A percentile compares a stretch with the other conserved stretches of the same genome.
phyloP scores from a whole-genome alignment of 192 early-diverging fungal genomes.

The Linnemannia zychae region DNA sequence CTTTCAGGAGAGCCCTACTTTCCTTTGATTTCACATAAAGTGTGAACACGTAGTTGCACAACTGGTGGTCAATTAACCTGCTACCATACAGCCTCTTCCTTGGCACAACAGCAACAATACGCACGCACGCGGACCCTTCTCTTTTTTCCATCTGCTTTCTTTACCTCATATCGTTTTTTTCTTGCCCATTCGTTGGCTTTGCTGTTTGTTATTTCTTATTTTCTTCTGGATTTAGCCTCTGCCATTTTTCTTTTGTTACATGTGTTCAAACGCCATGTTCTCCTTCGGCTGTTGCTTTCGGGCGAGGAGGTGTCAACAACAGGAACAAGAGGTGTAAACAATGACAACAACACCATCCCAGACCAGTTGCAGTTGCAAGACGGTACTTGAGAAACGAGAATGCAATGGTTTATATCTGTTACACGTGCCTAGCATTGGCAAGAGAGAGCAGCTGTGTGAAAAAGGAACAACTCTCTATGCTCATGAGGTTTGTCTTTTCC shows the following conservation, averaged over 20 bases:
- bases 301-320: not conserved
- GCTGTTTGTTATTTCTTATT: too few relatives aligned
- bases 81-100: not conserved
- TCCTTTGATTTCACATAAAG: not conserved
- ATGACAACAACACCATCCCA: not conserved
- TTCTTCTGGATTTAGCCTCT: not conserved
- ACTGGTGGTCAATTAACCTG: not conserved
- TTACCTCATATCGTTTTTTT: too few relatives aligned
- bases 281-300: not conserved
- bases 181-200: not conserved
- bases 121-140: not conserved
- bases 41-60: not conserved
- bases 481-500: not conserved
- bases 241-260: not conserved
- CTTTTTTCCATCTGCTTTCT: not conserved
- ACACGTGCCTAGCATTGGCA: not conserved
- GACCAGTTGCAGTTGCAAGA: not conserved
- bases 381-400: not conserved
- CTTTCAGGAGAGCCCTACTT: not conserved
- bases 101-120: not conserved
- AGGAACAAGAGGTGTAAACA: not conserved
- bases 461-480: not conserved
- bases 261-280: not conserved
- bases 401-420: not conserved
- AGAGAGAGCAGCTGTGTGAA: not conserved